Evolutionary conservation across 176 grass and related monocot species (phyloP).

Genomic region (Alloteropsis semialata): DNA sequence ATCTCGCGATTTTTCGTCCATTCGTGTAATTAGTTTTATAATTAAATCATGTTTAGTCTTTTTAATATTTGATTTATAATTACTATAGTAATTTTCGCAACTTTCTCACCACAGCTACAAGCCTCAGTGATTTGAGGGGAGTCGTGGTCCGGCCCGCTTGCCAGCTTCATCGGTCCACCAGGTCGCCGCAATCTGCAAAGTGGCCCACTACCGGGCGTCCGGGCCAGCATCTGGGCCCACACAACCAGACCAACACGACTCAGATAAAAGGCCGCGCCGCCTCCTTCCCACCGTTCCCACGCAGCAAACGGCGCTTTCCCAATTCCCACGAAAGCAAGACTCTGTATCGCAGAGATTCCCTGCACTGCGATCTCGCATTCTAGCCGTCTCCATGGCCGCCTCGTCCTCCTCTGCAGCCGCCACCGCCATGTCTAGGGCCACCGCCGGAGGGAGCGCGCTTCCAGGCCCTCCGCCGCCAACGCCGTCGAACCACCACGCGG

Average conservation of each 20-base stretch:
- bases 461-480: conserved; percentile 63
- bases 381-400: conserved; percentile 38
- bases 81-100: too few relatives aligned
- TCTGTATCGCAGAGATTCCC: too few relatives aligned
- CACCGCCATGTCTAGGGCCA: background rate
- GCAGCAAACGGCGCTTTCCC: background rate
- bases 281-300: background rate
- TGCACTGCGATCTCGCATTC: background rate
- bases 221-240: conserved; percentile 10
- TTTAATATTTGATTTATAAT: too few relatives aligned
- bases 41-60: too few relatives aligned
- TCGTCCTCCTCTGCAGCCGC: conserved; percentile 17
- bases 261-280: background rate
- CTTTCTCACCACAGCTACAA: too few relatives aligned
- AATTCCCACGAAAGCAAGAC: conserved; percentile 9
- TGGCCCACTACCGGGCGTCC: background rate
- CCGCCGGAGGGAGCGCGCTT: background rate
- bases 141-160: background rate
- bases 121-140: background rate
- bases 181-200: background rate
- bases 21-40: too few relatives aligned
- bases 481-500: conserved; percentile 45
- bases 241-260: background rate
- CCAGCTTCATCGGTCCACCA: conserved; percentile 1
- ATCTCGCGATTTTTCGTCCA: too few relatives aligned